Evolutionary conservation across 495 filamentous ascomycete species (phyloP).

Genomic region (Lophium mytilinum): DNA sequence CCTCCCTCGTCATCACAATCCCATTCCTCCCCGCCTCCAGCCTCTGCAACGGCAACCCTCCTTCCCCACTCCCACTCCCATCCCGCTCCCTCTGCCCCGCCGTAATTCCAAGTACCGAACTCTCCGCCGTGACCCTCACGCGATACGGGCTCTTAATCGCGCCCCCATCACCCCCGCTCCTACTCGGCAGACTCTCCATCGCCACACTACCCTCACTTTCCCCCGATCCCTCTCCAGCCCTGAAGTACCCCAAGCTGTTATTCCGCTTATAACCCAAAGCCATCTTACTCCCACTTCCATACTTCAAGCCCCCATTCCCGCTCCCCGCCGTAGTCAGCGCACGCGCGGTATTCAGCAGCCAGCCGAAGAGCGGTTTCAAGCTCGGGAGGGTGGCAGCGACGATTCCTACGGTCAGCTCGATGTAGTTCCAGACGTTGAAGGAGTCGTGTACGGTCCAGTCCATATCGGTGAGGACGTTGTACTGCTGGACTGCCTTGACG

Average conservation of each 20-base stretch:
- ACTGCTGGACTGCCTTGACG: constrained; percentile 28
- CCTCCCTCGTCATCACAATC: constrained; percentile 23
- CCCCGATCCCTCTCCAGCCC: no score
- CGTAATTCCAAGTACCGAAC: no score
- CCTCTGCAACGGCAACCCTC: constrained; percentile 9
- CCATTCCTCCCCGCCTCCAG: constrained; percentile 2
- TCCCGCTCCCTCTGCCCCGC: constrained; percentile 4
- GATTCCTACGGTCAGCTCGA: constrained; percentile 28
- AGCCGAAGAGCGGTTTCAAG: constrained; percentile 29
- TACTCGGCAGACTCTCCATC: no score
- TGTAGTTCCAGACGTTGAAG: constrained; percentile 29
- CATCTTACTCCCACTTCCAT: constrained; percentile 6
- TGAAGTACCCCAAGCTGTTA: not conserved
- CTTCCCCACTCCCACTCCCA: constrained; percentile 17
- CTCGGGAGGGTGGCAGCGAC: constrained; percentile 26
- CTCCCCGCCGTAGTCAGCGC: constrained; percentile 13
- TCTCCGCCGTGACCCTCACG: no score
- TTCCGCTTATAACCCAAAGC: constrained; percentile 3
- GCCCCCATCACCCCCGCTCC: no score
- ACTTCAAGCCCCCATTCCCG: constrained; percentile 1
- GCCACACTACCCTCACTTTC: no score
- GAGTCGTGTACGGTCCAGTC: constrained; percentile 25
- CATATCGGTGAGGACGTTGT: constrained; percentile 15
- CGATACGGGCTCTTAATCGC: no score
- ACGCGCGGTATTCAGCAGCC: constrained; percentile 19